Evolutionary conservation across 345 rosid genomes (phyloP).

Genomic region (Eucalyptus grandis): DNA sequence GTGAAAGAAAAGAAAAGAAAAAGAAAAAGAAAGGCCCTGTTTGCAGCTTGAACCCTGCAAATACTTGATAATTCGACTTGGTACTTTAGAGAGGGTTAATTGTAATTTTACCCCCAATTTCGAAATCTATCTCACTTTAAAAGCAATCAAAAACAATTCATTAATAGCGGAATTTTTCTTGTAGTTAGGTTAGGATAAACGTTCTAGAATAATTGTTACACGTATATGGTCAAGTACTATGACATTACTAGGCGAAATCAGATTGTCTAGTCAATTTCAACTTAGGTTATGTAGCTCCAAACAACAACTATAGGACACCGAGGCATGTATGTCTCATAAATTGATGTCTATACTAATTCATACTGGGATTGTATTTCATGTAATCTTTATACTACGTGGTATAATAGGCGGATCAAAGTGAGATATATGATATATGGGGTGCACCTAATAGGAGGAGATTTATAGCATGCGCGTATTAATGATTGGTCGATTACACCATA

Average conservation of each 20-base stretch:
- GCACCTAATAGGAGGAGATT: not conserved
- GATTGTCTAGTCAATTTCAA: not conserved
- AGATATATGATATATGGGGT: not conserved
- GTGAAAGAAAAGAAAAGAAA: not conserved
- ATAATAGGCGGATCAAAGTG: not conserved
- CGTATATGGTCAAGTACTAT: not conserved
- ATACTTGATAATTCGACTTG: not conserved
- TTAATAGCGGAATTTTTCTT: not conserved
- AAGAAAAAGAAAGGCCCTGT: not conserved
- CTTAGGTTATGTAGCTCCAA: not conserved
- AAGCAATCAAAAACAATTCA: not conserved
- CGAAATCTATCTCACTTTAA: not conserved
- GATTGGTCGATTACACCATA: not conserved
- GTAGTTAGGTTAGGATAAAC: not conserved
- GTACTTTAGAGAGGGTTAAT: not conserved
- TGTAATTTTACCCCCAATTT: not conserved
- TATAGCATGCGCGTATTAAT: accelerated
- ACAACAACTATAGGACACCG: not conserved
- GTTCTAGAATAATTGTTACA: not conserved
- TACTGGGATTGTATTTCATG: not conserved
- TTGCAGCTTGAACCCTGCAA: not conserved
- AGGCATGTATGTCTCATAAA: not conserved
- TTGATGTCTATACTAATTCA: not conserved
- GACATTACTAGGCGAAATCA: not conserved
- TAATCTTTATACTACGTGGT: not conserved